Percentiles rank a stretch among this genome's conserved stretches.
Evolutionary conservation across 768 basidiomycete species (phyloP).

Genomic region (Agaricus sinodeliciosus): DNA sequence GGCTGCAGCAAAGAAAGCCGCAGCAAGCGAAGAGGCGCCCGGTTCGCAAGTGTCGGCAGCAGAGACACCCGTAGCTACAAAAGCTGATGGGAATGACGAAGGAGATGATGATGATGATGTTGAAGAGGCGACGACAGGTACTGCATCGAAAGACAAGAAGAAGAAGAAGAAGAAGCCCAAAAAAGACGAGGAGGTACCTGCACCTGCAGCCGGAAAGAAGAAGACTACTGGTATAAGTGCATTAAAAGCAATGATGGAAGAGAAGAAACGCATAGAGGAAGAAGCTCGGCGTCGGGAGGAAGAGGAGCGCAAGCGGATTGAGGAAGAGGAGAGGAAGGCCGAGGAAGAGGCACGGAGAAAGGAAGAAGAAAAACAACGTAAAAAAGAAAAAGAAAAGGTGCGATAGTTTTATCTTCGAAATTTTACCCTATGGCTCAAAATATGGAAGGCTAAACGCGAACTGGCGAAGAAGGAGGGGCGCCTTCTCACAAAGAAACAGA

Average conservation of each 20-base stretch:
- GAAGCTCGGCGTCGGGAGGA: constrained; percentile 67
- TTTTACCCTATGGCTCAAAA: background rate
- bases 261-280: constrained; percentile 84
- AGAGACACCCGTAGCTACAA: constrained; percentile 16
- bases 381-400: constrained; percentile 88
- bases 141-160: constrained; percentile 61
- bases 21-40: constrained; percentile 18
- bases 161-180: constrained; percentile 82
- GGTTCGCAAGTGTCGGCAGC: constrained; percentile 21
- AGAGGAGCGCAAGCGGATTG: constrained; percentile 73
- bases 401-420: constrained; percentile 7
- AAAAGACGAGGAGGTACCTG: constrained; percentile 41
- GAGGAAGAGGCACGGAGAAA: constrained; percentile 73
- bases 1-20: constrained; percentile 74
- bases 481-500: constrained; percentile 95
- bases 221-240: constrained; percentile 80
- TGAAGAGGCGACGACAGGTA: constrained; percentile 36
- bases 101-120: constrained; percentile 71
- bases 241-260: constrained; percentile 86
- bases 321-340: constrained; percentile 79
- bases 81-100: constrained; percentile 36
- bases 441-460: constrained; percentile 74
- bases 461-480: constrained; percentile 90
- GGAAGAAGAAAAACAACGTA: constrained; percentile 79
- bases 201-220: constrained; percentile 53